Base-by-base conservation (phyloP, 176 grass and related monocot genomes). In the Eragrostis nindensis region DNA sequence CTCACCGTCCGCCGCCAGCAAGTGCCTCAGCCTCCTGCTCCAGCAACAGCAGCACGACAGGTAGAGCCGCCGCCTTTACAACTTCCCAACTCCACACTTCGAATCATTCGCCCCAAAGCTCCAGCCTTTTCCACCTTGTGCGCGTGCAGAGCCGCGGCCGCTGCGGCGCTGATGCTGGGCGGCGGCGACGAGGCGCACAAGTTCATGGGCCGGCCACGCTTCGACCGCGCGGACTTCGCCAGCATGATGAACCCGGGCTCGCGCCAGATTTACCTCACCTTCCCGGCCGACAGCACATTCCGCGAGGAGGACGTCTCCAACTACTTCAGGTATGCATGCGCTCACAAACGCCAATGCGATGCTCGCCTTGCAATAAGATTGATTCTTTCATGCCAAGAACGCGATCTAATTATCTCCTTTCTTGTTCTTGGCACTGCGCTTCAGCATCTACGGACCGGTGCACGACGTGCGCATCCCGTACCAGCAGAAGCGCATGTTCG, bases 401-500 rank as follows among this genome's bases (percentile, higher is more conserved):
- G 15, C 77, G 30, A 19, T 78, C 46, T 71, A 9, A 39, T 41
- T 18, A 30, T 24, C 76, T 61, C 43, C 43, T 55, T 19, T 32
- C 5, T 19, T 47, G 7, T 44, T 72, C 45, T 73, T 79, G 68
- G 59, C 36, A 79, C 72, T 79, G 75, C 67, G 32, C 7, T 36
- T 68, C 80, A 97, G 94, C 67, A 92, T 92, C 65, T 97, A 92
- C 71, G 92, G 94, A 7, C 92, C 92, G 14, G 94, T 97, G 79
- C 94, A 97, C 80, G 94, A 97, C 71, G 94, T 97, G 61, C 86
- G 94, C 65, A 94, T 97, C 59, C 94, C 94, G 11, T 94, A 97
- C 76, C 94, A 97, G 82, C 92, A 97, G 76, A 97, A 94, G 85
- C 84, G 94, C 75, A 97, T 97, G 94, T 97, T 97, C 27, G 94